Conservation (phyloP, 768 basidiomycete genomes). For the Bullera alba region DNA sequence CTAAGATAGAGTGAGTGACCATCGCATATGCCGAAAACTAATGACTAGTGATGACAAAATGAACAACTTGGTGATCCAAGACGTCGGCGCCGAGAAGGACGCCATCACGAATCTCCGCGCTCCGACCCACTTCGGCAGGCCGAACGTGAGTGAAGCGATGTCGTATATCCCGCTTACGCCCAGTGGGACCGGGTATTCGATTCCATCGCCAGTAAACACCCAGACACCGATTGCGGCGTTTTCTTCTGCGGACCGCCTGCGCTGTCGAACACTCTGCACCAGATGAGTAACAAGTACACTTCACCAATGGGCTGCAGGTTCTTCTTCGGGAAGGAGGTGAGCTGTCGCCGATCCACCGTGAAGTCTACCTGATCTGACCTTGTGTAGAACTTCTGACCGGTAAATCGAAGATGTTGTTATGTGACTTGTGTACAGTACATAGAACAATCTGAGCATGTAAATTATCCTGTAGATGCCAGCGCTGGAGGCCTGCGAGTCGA, state of each 20-base stretch:
- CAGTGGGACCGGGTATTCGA: slow-evolving; percentile 44
- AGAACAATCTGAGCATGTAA: no score
- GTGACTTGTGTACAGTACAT: no score
- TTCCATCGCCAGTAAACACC: slow-evolving; percentile 72
- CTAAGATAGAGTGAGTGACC: not conserved
- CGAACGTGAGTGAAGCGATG: slow-evolving; percentile 52
- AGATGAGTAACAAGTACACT: slow-evolving; percentile 79
- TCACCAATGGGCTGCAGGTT: slow-evolving; percentile 65
- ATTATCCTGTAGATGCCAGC: no score
- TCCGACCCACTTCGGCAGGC: slow-evolving; percentile 86
- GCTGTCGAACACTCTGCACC: slow-evolving; percentile 64
- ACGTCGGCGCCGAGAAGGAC: slow-evolving; percentile 87
- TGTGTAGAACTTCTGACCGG: slow-evolving; percentile 2
- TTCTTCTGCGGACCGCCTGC: slow-evolving; percentile 79
- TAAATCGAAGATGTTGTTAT: no score
- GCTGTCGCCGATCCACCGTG: no score
- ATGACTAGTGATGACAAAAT: slow-evolving; percentile 80
- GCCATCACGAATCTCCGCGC: slow-evolving; percentile 81
- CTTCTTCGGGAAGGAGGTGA: slow-evolving; percentile 72
- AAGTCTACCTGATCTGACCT: not conserved
- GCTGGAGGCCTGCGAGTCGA: no score
- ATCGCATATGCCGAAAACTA: slow-evolving; percentile 47
- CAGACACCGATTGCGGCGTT: slow-evolving; percentile 83
- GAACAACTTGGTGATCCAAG: slow-evolving; percentile 86
- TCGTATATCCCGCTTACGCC: slow-evolving; percentile 10